Conservation (phyloP, 805 yeast genomes). For the Kazachstania bromeliacearum region DNA sequence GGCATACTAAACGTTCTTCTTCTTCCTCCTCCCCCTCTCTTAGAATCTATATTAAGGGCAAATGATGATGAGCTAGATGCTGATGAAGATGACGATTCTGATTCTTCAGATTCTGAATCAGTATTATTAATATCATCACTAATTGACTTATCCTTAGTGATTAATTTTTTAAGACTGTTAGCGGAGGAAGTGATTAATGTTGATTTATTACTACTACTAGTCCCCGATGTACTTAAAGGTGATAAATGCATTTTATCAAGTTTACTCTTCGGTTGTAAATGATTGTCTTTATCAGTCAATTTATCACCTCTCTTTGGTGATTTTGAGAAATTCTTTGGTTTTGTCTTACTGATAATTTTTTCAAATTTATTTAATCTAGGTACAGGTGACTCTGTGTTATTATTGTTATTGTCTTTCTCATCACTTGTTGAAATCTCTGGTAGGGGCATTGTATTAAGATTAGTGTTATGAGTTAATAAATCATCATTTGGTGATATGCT, state of each 20-base stretch:
- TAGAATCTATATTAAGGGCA: background rate
- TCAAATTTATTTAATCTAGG: conserved; percentile 15
- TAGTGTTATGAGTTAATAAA: too few relatives aligned
- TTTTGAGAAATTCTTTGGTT: conserved; percentile 15
- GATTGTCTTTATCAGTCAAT: too few relatives aligned
- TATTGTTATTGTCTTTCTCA: background rate
- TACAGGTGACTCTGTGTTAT: background rate
- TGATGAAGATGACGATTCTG: background rate
- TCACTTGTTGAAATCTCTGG: too few relatives aligned
- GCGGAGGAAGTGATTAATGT: background rate
- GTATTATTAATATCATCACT: background rate
- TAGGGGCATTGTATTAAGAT: too few relatives aligned
- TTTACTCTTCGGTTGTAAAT: too few relatives aligned
- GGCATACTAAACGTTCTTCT: too few relatives aligned
- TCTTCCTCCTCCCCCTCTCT: too few relatives aligned
- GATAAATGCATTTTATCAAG: too few relatives aligned
- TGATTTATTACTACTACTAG: too few relatives aligned
- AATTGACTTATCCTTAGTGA: too few relatives aligned
- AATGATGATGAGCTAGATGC: background rate
- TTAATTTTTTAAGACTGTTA: background rate
- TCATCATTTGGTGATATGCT: too few relatives aligned
- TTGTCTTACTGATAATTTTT: conserved; percentile 12
- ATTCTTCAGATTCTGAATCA: background rate
- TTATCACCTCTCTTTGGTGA: conserved; percentile 9
- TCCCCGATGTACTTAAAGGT: too few relatives aligned